A percentile compares a stretch with the other conserved stretches of the same genome.
These are phyloP conservation scores for Rhizopogon vesiculosus DNA, from an alignment of 768 basidiomycete genomes.

Conservation along the genomic window DNA sequence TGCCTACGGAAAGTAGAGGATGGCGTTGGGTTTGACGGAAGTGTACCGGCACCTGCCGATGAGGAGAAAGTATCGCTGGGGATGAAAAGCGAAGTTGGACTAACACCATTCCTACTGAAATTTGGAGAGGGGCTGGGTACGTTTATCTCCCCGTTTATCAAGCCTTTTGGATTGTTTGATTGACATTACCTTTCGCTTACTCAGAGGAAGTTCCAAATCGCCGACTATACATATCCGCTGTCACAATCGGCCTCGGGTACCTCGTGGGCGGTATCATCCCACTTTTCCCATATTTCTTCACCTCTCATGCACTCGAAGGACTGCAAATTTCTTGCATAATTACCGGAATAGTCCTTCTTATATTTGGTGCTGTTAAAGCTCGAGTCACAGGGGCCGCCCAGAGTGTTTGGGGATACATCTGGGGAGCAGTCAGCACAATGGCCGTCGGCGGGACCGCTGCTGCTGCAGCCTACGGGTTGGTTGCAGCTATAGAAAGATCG, in stretches of 20 bases:
- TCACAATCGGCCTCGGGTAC: slow-evolving; percentile 95
- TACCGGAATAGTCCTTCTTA: slow-evolving; percentile 79
- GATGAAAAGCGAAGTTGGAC: slow-evolving; percentile 76
- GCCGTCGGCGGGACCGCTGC: slow-evolving; percentile 90
- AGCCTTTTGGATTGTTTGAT: neutral
- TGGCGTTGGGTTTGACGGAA: slow-evolving; percentile 21
- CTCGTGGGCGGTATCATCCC: slow-evolving; percentile 92
- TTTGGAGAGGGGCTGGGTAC: slow-evolving; percentile 90
- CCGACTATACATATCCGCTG: slow-evolving; percentile 84
- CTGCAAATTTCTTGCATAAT: slow-evolving; percentile 72
- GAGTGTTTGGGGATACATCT: slow-evolving; percentile 65
- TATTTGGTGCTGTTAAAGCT: slow-evolving; percentile 91
- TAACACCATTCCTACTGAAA: slow-evolving; percentile 92
- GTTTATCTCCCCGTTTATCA: slow-evolving; percentile 18
- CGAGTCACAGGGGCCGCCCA: slow-evolving; percentile 79
- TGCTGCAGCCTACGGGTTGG: slow-evolving; percentile 61
- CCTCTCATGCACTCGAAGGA: slow-evolving; percentile 60
- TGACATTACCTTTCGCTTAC: neutral
- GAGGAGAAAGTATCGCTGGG: slow-evolving; percentile 54
- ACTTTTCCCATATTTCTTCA: slow-evolving; percentile 89
- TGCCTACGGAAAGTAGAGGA: slow-evolving; percentile 67
- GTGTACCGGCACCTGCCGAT: slow-evolving; percentile 27
- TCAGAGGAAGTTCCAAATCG: slow-evolving; percentile 84
- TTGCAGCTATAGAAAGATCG: slow-evolving; percentile 41
- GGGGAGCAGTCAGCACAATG: slow-evolving; percentile 85